Evolutionary conservation across 345 rosid genomes (phyloP), one percentile per base, ranked within the genome.

Genomic region (Melaleuca alternifolia): DNA sequence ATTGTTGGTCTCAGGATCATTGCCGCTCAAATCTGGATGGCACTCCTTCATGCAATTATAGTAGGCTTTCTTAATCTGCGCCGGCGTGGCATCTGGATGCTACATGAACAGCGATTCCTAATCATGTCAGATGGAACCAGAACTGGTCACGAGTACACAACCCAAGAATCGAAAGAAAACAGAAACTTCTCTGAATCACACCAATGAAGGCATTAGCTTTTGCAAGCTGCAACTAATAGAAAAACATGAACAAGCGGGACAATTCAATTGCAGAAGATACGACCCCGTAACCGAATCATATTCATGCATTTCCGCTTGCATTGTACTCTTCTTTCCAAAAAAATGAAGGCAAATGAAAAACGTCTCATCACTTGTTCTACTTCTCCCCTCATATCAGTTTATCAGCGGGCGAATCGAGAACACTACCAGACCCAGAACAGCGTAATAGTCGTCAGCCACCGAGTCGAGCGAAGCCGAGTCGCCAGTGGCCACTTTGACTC

Each of bases 41-140:
- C 99, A 97, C 75, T 94, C 93, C 88, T 96, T 97, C 98, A 97
- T 97, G 94, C 99, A 97, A 83, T 94, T 97, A 89, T 97, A 96
- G 87, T 97, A 97, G 0, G 99, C 99, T 90, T 94, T 94, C 94
- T 95, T 97, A 71, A 97, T 97, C 94, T 97, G 96, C 61, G 87
- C 95, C 26, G 90, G 96, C 20, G 97, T 92, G 24, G 99, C 98
- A 93, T 96, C 97, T 48, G 99, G 99, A 86, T 93, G 95, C 99
- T 94, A 88, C 75, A 85, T 28, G 41, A 50, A 75, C 21, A 50
- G 83, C 62, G 28, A 71, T 41, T 51, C 21, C 50, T 10, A 82
- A 7, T 16, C 71, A 5, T 24, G 51, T n/a, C 5, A 53, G 30
- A 85, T 24, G 75, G 37, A 37, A 37, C 33, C 50, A 82, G 41